phyloP scores from a whole-genome alignment of 202 grass and related monocot genomes.

The Dendrocalamus latiflorus region DNA sequence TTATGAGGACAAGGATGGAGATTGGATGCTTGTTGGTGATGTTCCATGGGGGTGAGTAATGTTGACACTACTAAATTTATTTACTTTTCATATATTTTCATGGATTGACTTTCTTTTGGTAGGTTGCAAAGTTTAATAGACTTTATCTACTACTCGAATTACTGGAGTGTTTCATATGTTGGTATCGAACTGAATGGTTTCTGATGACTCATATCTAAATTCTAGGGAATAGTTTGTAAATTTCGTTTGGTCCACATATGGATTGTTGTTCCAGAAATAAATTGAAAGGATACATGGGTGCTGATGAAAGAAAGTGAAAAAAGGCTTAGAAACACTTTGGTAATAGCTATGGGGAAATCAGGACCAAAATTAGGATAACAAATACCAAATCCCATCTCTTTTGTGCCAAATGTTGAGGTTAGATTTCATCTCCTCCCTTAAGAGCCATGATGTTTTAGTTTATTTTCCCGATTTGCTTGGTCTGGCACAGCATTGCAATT shows the following conservation, averaged over 20 bases:
- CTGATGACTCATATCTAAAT: neutral
- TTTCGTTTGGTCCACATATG: neutral
- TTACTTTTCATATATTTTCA: neutral
- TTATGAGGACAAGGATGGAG: conserved; percentile 61
- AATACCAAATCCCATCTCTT: neutral
- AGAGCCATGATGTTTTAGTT: conserved; percentile 1
- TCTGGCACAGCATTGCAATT: neutral
- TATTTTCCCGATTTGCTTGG: neutral
- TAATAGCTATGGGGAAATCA: neutral
- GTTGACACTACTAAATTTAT: neutral
- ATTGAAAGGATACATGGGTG: neutral
- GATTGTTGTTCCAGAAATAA: neutral
- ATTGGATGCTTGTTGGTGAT: conserved; percentile 73
- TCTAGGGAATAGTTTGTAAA: neutral
- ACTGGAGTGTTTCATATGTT: neutral
- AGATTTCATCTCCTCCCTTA: neutral
- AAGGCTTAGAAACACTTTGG: neutral
- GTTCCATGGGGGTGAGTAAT: conserved; percentile 54
- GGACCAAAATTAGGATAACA: neutral
- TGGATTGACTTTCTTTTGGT: neutral
- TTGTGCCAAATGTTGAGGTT: neutral
- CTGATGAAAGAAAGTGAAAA: neutral
- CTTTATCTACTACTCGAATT: neutral
- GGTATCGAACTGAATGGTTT: neutral
- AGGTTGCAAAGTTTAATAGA: neutral